Base-by-base conservation (phyloP, 257 asterid species). In the Solanum bulbocastanum region DNA sequence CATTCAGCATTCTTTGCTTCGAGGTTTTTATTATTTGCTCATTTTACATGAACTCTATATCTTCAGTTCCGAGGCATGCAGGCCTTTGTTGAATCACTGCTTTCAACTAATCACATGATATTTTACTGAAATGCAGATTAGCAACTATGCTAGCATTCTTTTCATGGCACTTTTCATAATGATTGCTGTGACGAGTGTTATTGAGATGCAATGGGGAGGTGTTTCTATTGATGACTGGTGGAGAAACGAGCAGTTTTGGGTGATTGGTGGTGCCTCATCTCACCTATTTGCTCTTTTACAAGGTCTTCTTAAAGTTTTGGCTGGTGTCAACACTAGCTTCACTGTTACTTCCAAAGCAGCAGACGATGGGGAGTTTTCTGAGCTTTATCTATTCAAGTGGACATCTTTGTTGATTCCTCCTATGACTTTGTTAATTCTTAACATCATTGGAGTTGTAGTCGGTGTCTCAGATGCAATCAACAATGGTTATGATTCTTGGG, bases 241-340 rank as follows among this genome's bases (percentile, higher is more conserved):
- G 99, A 95, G 99, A 92, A 96, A 96, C 60, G 99, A 96, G 95
- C 99, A 96, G 92, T 96, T 96, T 90, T 95, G 99, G 99, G 99
- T 96, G 69, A 96, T 95, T 22, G 98, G 98, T 52, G 99, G 98
- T 5, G 98, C 91, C 62, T 96, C 99, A 0, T 86, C 99, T 2
- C 99, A 96, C 90, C 92, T 96, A 66, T 97, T 97, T 68, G 99
- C 99, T 74, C 94, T 97, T 76, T 76, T 97, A 76, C 99, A 97
- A 91, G 99, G 99, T 89, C 98, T 97, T 32, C 98, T 96, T 73
- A 96, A 96, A 88, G 99, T 96, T 56, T 84, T 95, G 72, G 98
- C 94, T 46, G 99, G 99, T 58, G 98, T 96, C 35, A 93, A 88
- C 95, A 96, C 99, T 9, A 93, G 95, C 93, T 96, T 96, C 91